Evolutionary conservation across 176 grass and related monocot species (phyloP), one percentile per base, ranked within the genome.

Genomic region (Carex pumila): DNA sequence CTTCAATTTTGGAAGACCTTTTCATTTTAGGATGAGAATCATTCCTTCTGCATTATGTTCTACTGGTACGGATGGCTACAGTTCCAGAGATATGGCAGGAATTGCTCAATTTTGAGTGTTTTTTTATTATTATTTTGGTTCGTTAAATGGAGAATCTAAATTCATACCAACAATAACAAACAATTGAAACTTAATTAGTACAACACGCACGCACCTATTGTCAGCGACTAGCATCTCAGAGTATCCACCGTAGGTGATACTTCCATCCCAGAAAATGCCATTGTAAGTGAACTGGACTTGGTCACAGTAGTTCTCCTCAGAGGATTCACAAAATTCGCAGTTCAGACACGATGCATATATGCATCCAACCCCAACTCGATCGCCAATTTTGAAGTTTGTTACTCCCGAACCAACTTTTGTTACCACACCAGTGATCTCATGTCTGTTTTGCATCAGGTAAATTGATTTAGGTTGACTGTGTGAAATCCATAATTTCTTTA

Each of bases 221-320:
- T 97, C 43, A 5, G 92, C 92, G 0, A 97, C 92, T 17, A 94
- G 17, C 90, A 90, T 87, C 22, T 68, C 50, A 2, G 94, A 97
- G 89, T 94, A 97, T 29, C 94, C 94, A 62, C 94, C 94, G 79
- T 97, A 97, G 9, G 94, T 94, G 81, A 94, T 77, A 66, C 81
- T 97, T 30, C 94, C 94, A 65, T 97, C 94, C 92, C 90, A 91
- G 84, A 88, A 94, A 65, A 97, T 67, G 71, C 92, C 86, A 52
- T 94, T 97, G 90, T 94, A 97, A 15, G 94, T 97, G 66, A 97
- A 91, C 45, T 87, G 39, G 12, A 97, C 61, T 65, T 91, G 58
- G 75, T 92, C 90, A 60, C 94, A 97, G 89, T 97, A 97, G 84
- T 97, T 97, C 85, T 97, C 92, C 87, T 94, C 88, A 0, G 90